phyloP scores from a whole-genome alignment of 805 yeast species.

The Saccharomycopsis microspora region DNA sequence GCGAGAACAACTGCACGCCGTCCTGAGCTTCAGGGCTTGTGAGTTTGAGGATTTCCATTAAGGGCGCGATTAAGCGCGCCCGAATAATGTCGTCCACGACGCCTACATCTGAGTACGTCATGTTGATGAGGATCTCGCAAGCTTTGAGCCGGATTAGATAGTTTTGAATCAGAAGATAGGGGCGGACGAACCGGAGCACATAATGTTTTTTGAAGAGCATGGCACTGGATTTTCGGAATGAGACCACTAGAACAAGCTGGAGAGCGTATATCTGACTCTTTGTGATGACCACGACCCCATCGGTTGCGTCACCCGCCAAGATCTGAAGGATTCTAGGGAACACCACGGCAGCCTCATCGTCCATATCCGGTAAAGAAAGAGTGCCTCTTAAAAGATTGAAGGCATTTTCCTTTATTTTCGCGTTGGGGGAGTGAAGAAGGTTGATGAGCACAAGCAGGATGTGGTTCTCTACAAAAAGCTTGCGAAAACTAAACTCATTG shows the following conservation, averaged over 20 bases:
- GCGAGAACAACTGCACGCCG: conserved; percentile 1
- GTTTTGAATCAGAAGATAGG: conserved; percentile 9
- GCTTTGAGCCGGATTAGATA: conserved; percentile 7
- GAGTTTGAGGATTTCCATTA: conserved; percentile 1
- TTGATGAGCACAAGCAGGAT: conserved; percentile 7
- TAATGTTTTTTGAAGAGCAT: conserved; percentile 7
- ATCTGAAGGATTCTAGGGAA: conserved; percentile 45
- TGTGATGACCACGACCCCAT: conserved; percentile 3
- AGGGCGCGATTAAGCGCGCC: neutral
- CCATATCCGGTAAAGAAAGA: neutral
- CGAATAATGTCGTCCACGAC: conserved; percentile 5
- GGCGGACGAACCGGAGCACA: conserved; percentile 4
- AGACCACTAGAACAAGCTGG: conserved; percentile 8
- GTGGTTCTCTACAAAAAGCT: conserved; percentile 9
- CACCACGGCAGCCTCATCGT: conserved; percentile 35
- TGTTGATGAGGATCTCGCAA: conserved; percentile 12
- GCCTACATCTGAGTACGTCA: conserved; percentile 5
- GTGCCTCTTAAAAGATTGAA: conserved; percentile 3
- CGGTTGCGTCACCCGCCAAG: conserved; percentile 22
- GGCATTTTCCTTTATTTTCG: conserved; percentile 3
- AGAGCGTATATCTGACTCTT: conserved; percentile 7
- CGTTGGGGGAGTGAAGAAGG: neutral
- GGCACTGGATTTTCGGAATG: conserved; percentile 4
- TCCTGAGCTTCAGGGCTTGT: neutral
- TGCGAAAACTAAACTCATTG: conserved; percentile 3